Conservation (phyloP, 106 monocot genomes). For the Triglochin maritima region DNA sequence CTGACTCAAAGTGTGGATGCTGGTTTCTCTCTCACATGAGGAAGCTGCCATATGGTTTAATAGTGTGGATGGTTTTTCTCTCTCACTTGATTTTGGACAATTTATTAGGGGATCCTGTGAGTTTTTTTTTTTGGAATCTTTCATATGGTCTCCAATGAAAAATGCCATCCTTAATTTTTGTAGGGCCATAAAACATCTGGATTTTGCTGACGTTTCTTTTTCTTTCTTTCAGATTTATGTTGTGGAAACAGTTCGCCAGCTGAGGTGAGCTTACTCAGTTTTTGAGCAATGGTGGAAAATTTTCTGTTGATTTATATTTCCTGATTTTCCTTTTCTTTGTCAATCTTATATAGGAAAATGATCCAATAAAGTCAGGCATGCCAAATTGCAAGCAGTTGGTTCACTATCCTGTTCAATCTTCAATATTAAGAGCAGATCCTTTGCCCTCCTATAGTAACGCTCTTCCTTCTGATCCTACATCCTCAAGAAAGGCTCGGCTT, state of each 20-base stretch:
- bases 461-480: conserved; percentile 22
- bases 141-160: too few species aligned
- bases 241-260: background rate
- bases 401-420: conserved; percentile 10
- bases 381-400: conserved; percentile 19
- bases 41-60: too few species aligned
- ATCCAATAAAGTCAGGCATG: conserved; percentile 8
- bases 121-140: too few species aligned
- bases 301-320: background rate
- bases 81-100: too few species aligned
- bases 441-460: conserved; percentile 32
- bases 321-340: background rate
- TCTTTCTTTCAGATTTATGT: background rate
- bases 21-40: too few species aligned
- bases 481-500: conserved; percentile 27
- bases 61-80: too few species aligned
- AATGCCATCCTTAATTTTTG: too few species aligned
- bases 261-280: conserved; percentile 4
- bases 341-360: conserved; percentile 33
- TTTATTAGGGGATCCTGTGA: too few species aligned
- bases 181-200: background rate
- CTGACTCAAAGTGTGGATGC: too few species aligned
- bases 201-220: background rate
- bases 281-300: background rate
- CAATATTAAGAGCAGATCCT: conserved; percentile 18